Conservation (phyloP, 768 basidiomycete genomes). For the Holtermannia corniformis region DNA sequence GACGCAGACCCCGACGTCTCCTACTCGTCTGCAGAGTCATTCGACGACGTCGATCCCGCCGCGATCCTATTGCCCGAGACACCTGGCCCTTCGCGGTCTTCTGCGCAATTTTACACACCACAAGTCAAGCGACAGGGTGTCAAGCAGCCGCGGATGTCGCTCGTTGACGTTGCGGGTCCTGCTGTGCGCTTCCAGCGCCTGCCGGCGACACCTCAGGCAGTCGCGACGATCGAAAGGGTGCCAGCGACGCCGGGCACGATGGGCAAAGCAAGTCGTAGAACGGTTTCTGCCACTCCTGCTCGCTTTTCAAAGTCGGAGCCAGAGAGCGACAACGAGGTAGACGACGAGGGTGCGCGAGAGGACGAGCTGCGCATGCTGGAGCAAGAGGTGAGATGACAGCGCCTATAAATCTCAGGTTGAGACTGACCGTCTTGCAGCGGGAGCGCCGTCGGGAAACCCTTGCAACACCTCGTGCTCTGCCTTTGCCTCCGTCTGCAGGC, state of each 20-base stretch:
- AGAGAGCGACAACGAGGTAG: constrained; percentile 1
- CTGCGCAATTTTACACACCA: constrained; percentile 31
- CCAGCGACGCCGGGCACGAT: constrained; percentile 16
- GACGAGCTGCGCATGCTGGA: neutral
- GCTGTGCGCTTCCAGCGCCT: constrained; percentile 18
- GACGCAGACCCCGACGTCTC: constrained; percentile 2
- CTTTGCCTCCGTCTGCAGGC: constrained; percentile 20
- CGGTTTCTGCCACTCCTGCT: constrained; percentile 1
- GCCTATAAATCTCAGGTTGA: neutral
- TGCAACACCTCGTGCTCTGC: constrained; percentile 33
- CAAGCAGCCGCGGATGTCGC: constrained; percentile 18
- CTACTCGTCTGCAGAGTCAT: constrained; percentile 3
- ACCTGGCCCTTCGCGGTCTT: neutral
- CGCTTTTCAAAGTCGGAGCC: constrained; percentile 5
- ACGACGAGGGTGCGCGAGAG: constrained; percentile 1
- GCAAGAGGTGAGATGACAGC: neutral
- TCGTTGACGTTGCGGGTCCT: constrained; percentile 24
- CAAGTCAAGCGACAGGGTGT: constrained; percentile 17
- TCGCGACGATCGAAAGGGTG: neutral
- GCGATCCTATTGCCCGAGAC: neutral
- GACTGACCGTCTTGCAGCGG: constrained; percentile 8
- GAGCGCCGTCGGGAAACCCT: constrained; percentile 22
- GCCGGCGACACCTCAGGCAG: constrained; percentile 11
- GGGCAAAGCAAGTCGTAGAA: constrained; percentile 16
- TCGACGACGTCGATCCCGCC: constrained; percentile 1